Conservation (phyloP, 1,139 yeast genomes). For the Protomyces inouyei region DNA sequence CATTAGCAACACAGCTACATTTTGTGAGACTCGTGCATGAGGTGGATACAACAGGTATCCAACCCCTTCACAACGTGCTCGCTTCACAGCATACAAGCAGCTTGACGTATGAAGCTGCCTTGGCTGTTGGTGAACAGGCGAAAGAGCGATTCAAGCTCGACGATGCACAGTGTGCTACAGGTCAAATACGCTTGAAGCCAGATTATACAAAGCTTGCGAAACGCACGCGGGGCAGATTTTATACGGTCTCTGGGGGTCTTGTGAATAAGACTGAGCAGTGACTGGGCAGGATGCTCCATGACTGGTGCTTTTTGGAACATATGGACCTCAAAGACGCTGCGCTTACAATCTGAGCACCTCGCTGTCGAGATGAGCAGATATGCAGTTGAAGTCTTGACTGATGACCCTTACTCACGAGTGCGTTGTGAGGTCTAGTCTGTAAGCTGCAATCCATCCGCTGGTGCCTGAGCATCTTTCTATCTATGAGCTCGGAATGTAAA, state of each 20-base stretch:
- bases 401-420: no score
- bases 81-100: not conserved
- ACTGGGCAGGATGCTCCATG: not conserved
- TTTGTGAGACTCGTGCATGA: conserved; percentile 40
- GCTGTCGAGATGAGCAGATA: no score
- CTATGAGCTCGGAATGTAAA: no score
- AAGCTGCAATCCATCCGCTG: no score
- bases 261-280: not conserved
- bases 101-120: conserved; percentile 4
- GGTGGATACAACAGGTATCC: conserved; percentile 38
- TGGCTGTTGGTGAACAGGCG: conserved; percentile 1
- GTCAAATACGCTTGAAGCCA: not conserved
- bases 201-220: conserved; percentile 16
- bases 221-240: not conserved
- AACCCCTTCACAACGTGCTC: conserved; percentile 35
- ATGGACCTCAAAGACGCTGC: no score
- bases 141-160: not conserved
- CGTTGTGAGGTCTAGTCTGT: no score
- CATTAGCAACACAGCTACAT: conserved; percentile 39
- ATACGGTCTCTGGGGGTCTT: conserved; percentile 16
- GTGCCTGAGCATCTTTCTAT: no score
- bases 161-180: not conserved
- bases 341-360: no score
- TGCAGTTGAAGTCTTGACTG: no score
- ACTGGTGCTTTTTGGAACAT: not conserved